Conservation (phyloP, 495 filamentous ascomycete species). For the Choiromyces venosus region DNA sequence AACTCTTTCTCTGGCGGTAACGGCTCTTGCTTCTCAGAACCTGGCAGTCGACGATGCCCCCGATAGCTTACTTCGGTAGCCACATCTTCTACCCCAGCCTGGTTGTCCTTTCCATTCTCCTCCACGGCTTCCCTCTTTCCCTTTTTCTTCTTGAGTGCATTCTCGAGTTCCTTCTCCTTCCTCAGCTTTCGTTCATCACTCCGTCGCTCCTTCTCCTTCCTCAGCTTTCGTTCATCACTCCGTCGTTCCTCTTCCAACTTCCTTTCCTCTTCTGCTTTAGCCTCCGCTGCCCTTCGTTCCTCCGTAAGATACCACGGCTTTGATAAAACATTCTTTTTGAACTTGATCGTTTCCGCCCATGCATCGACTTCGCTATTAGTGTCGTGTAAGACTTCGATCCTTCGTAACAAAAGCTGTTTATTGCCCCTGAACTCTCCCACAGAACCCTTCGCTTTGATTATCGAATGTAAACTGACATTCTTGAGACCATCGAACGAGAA, state of each 20-base stretch:
- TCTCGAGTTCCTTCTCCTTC: slow-evolving; percentile 41
- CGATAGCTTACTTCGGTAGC: slow-evolving; percentile 3
- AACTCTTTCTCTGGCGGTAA: not conserved
- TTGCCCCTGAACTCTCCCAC: slow-evolving; percentile 57
- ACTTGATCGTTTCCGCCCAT: slow-evolving; percentile 62
- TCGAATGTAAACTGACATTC: slow-evolving; percentile 57
- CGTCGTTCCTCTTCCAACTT: slow-evolving; percentile 46
- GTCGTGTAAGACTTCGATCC: slow-evolving; percentile 53
- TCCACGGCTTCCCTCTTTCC: slow-evolving; percentile 13
- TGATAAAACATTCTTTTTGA: slow-evolving; percentile 58
- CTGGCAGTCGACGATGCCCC: slow-evolving; percentile 7
- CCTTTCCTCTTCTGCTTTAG: slow-evolving; percentile 43
- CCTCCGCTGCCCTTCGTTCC: slow-evolving; percentile 49
- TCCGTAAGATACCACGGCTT: slow-evolving; percentile 61
- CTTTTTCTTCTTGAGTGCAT: slow-evolving; percentile 17
- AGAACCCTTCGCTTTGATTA: slow-evolving; percentile 73
- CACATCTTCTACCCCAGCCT: slow-evolving; percentile 3
- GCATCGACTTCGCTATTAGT: slow-evolving; percentile 73
- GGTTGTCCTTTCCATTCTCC: too few species aligned
- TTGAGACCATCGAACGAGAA: slow-evolving; percentile 45
- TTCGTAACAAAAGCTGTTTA: slow-evolving; percentile 61
- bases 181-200: slow-evolving; percentile 45
- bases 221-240: slow-evolving; percentile 45
- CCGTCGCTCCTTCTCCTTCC: slow-evolving; percentile 45
- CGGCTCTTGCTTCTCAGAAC: not conserved